These are phyloP conservation scores for Nakazawaea holstii DNA, from an alignment of 805 yeast genomes.

Conservation along the genomic window DNA sequence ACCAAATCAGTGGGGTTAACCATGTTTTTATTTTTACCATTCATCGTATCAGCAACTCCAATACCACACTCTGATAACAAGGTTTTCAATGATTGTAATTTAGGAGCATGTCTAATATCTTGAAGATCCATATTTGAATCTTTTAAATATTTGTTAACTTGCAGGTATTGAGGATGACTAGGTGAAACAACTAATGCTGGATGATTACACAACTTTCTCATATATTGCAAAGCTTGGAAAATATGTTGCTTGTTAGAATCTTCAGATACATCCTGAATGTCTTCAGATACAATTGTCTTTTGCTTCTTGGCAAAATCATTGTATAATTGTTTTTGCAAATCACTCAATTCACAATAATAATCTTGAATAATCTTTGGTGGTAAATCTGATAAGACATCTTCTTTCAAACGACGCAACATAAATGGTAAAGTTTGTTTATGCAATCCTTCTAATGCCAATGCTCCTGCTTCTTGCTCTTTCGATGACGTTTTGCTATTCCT, in stretches of 20 bases:
- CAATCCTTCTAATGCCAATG: constrained; percentile 88
- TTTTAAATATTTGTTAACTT: constrained; percentile 57
- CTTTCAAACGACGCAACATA: constrained; percentile 91
- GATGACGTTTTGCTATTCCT: constrained; percentile 83
- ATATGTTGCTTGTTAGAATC: constrained; percentile 73
- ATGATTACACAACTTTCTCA: constrained; percentile 95
- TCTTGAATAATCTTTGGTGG: constrained; percentile 99
- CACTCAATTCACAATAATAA: constrained; percentile 93
- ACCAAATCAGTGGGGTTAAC: constrained; percentile 36
- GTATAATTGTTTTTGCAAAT: constrained; percentile 81
- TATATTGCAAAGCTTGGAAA: constrained; percentile 94
- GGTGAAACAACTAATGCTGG: constrained; percentile 85
- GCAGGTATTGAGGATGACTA: constrained; percentile 74
- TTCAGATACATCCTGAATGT: constrained; percentile 37
- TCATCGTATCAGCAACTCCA: constrained; percentile 35
- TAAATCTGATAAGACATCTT: constrained; percentile 89
- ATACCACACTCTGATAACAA: constrained; percentile 91
- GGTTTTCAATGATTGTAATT: constrained; percentile 74
- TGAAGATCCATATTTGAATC: constrained; percentile 55
- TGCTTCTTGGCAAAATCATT: constrained; percentile 87
- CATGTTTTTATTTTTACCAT: constrained; percentile 27
- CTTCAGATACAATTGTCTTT: constrained; percentile 62
- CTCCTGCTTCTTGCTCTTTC: constrained; percentile 95
- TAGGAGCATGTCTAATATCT: constrained; percentile 86
- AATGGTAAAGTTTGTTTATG: constrained; percentile 97